These are phyloP conservation scores for Candida sonorensis DNA, from an alignment of 805 yeast genomes.

Conservation along the genomic window DNA sequence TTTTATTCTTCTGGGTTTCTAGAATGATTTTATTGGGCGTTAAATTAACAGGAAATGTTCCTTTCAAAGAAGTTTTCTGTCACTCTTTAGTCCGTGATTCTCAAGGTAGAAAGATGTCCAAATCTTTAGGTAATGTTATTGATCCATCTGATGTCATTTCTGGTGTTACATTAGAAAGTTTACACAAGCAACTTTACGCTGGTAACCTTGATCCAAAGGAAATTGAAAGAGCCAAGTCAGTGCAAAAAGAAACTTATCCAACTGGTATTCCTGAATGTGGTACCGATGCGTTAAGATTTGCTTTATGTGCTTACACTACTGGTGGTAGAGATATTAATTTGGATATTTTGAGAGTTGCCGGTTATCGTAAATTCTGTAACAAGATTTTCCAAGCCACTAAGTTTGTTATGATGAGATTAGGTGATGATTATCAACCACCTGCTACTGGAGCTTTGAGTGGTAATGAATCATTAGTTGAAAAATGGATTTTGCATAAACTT, in stretches of 20 bases:
- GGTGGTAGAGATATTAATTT: conserved; percentile 98
- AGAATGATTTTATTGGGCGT: conserved; percentile 92
- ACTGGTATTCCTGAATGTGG: conserved; percentile 99
- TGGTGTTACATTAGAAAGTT: conserved; percentile 74
- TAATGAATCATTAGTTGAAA: conserved; percentile 85
- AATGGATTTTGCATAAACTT: conserved; percentile 91
- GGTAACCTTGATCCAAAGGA: conserved; percentile 92
- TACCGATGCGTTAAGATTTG: conserved; percentile 97
- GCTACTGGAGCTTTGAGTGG: conserved; percentile 55
- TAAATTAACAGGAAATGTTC: conserved; percentile 84
- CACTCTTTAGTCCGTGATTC: conserved; percentile 98
- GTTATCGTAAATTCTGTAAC: conserved; percentile 99
- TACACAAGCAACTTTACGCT: conserved; percentile 65
- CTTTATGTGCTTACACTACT: conserved; percentile 95
- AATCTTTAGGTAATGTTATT: conserved; percentile 92
- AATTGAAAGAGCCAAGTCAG: conserved; percentile 76
- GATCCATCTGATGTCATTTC: conserved; percentile 92
- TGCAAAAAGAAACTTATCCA: conserved; percentile 88
- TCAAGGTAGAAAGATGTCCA: conserved; percentile 98
- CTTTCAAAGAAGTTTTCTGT: conserved; percentile 95
- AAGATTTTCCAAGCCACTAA: conserved; percentile 98
- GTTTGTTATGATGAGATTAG: conserved; percentile 89
- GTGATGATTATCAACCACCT: conserved; percentile 82
- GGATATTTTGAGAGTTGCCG: conserved; percentile 94
- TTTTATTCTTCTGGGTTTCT: conserved; percentile 96